Conservation (phyloP, 2,329 filamentous ascomycete genomes). For the Ophiosphaerella narmari region DNA sequence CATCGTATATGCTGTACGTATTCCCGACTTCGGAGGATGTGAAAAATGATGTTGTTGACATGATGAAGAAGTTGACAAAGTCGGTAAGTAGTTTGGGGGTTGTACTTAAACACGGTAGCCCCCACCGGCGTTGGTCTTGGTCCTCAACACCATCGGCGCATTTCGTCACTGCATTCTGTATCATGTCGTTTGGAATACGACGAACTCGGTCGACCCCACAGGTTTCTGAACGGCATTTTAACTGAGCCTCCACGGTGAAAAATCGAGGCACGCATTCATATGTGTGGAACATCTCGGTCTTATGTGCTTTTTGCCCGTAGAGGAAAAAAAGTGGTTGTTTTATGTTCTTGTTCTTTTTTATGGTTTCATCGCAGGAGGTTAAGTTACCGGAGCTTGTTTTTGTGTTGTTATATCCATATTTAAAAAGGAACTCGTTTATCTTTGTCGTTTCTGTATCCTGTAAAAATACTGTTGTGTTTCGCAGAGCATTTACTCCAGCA, state of each 20-base stretch:
- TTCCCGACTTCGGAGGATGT: background rate
- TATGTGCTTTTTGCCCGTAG: background rate
- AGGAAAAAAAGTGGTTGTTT: background rate
- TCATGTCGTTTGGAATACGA: background rate
- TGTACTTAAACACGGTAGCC: background rate
- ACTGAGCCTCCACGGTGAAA: background rate
- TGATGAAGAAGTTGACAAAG: background rate
- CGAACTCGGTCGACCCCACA: background rate
- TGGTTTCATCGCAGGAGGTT: background rate
- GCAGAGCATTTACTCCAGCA: background rate
- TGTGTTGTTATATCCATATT: conserved; percentile 1
- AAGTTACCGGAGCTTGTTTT: too few species aligned
- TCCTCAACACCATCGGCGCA: background rate
- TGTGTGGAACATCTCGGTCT: background rate
- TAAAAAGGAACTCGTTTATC: background rate
- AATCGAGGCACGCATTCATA: background rate
- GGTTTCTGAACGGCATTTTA: background rate
- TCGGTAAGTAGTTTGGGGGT: background rate
- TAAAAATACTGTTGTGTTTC: background rate
- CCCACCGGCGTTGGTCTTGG: background rate
- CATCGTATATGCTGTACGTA: conserved; percentile 1
- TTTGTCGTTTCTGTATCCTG: background rate
- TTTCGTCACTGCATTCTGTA: background rate
- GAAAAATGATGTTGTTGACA: background rate
- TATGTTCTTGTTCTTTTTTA: background rate